Base-by-base conservation (phyloP, 768 basidiomycete species). In the Amanita pallidorosea region DNA sequence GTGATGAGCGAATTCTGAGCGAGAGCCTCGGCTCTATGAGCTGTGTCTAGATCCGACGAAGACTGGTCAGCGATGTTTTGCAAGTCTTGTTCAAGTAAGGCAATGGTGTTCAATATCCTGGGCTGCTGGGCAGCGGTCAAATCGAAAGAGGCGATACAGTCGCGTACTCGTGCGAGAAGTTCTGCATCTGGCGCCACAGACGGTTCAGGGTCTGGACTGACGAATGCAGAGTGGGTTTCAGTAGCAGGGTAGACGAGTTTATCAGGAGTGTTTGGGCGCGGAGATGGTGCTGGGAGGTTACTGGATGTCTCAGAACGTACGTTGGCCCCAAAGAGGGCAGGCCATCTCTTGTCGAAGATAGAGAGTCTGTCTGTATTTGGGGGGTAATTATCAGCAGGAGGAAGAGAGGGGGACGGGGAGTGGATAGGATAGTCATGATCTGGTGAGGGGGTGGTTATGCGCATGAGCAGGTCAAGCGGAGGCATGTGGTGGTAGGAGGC, bases 391-490 rank as follows among this genome's bases (percentile, higher is more conserved):
- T 27, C 27, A 27, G 27, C 27, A 27, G 7, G 57, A 53, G 38
- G 34, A 36, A 15, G 52, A 45, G 25, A 57, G 55, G 45, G 13
- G 12, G 20, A 11, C 2, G 36, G 47, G 7, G 37, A 29, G 18
- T 37, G 13, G 7, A 17, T 51, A 1, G 42, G 9, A 47, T 68
- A 66, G 4, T 49, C 43, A 2, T 55, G 42, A 38, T 62, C 61
- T 20, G 65, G 58, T 38, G 65, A 59, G 2, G 65, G 58, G 35
- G 61, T 59, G 29, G 74, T 69, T 33, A 83, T 65, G 20, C 81
- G 76, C 54, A 67, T 71, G 23, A 83, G 67, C 17, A 83, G 64
- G 12, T 67, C 63, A 0, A 80, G 79, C 53, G 66, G 62, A 31
- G 31, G 31, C 31, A 31, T 31, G 31, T 11, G 31, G 31, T 31